Percentiles rank a stretch among this genome's conserved stretches.
These are phyloP conservation scores for Citrus medica DNA, from an alignment of 345 rosid species.

Conservation along the genomic window DNA sequence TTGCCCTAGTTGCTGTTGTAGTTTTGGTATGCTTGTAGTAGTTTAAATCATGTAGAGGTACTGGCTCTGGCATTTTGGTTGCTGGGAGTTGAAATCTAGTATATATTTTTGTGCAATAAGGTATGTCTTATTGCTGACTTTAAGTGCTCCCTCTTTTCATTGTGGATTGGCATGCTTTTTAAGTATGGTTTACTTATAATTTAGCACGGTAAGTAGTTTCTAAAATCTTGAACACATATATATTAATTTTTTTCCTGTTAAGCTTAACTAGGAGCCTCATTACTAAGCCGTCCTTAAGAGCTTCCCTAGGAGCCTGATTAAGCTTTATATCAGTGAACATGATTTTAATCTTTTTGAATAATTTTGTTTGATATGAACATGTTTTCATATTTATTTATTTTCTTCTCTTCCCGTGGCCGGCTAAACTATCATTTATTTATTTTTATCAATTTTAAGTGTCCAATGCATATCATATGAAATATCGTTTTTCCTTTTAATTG, in stretches of 20 bases:
- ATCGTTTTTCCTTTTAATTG: not conserved
- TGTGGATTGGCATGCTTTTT: not conserved
- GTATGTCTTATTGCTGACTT: not conserved
- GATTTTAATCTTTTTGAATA: not conserved
- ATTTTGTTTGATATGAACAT: not conserved
- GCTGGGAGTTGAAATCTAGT: constrained; percentile 24
- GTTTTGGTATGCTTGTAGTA: constrained; percentile 26
- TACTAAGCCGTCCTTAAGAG: not conserved
- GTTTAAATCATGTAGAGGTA: constrained; percentile 22
- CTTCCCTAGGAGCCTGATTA: not conserved
- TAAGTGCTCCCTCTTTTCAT: not conserved
- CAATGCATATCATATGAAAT: not conserved
- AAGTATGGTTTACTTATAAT: not conserved
- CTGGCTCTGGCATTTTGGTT: constrained; percentile 13
- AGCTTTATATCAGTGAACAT: not conserved
- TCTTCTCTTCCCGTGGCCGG: not conserved
- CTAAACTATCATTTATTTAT: not conserved
- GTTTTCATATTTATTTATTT: not conserved
- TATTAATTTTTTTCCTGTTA: not conserved
- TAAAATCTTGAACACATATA: not conserved
- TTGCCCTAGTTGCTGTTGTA: constrained; percentile 14
- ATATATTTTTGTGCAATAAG: constrained; percentile 32
- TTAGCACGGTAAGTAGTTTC: not conserved
- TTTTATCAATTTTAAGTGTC: not conserved
- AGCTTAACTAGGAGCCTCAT: not conserved